Base-by-base conservation (phyloP, 2,329 filamentous ascomycete genomes). In the Rachicladosporium sp. region DNA sequence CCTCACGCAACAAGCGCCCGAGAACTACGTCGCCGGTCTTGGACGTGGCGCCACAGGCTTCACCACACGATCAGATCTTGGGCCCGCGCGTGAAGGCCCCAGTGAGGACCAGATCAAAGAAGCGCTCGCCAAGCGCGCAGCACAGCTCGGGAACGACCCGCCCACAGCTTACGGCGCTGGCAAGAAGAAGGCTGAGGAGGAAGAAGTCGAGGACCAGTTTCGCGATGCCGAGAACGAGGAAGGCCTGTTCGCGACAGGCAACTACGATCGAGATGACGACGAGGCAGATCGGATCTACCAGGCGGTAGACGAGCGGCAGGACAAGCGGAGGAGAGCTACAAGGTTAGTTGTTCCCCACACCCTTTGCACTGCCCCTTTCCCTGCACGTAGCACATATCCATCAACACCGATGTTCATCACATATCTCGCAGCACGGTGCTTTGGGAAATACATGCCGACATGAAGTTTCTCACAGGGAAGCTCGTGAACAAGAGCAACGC, bases 101-200 rank as follows among this genome's bases (percentile, higher is more conserved):
- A 94, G 84, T 37, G 89, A 95, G 55, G 91, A 98, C 60, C 89
- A 96, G 65, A 95, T 98, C 66, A 95, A 96, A 62, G 91, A 94
- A 62, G 88, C 86, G 46, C 81, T 98, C 51, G 88, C 88, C 35
- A 95, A 95, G 64, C 80, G 93, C 53, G 89, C 91, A 6, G 83
- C 85, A 42, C 78, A 83, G 56, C 74, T 96, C 1, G 80, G 80
- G 34, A 74, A 76, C 46, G 75, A 78, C n/a, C 71, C 78, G 15
- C 78, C 80, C 0, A 80, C 78, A 40, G 78, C 80, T 13, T 85
- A 84, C 43, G 88, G 88, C 4, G 76, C 76, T 6, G 59, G 63
- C 1, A 76, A 74, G 38, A 74, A 78, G 41, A 82, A 83, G 53
- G 81, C 82, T 36, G 79, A 82, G 37, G 76, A 82, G 11, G 78